These are phyloP conservation scores for Agroathelia rolfsii DNA, from an alignment of 1,284 basidiomycete genomes.

Conservation along the genomic window DNA sequence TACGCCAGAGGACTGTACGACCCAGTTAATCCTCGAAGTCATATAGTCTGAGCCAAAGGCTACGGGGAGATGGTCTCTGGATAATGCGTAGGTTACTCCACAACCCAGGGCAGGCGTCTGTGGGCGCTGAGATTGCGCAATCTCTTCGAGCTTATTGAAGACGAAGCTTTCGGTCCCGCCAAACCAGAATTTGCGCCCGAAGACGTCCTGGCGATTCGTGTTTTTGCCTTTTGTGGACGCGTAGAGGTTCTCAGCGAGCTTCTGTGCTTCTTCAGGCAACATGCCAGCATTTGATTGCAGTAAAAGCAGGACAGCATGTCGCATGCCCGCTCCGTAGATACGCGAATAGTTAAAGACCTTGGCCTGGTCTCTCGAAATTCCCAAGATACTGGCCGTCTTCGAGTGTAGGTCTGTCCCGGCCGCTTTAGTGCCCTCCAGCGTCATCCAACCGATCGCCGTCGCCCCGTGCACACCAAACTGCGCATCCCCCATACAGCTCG, in stretches of 20 bases:
- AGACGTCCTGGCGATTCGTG: conserved; percentile 58
- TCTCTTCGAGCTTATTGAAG: conserved; percentile 99
- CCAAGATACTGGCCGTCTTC: conserved; percentile 90
- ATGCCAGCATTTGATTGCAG: conserved; percentile 82
- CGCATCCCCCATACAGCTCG: conserved; percentile 96
- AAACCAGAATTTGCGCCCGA: conserved; percentile 87
- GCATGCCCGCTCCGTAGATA: conserved; percentile 96
- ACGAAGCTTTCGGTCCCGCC: conserved; percentile 95
- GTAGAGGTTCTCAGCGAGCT: conserved; percentile 82
- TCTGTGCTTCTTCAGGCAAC: conserved; percentile 70
- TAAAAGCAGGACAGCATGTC: conserved; percentile 84
- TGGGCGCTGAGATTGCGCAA: conserved; percentile 82
- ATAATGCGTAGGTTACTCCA: conserved; percentile 87
- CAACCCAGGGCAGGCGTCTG: conserved; percentile 91
- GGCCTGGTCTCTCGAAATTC: conserved; percentile 90
- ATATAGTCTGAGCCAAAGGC: conserved; percentile 82
- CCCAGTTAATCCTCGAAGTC: conserved; percentile 98
- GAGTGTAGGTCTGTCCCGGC: conserved; percentile 95
- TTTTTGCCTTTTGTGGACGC: conserved; percentile 91
- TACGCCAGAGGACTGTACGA: conserved; percentile 96
- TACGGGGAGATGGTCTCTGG: conserved; percentile 78
- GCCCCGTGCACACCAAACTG: conserved; percentile 97
- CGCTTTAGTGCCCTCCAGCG: conserved; percentile 95
- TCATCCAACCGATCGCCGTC: conserved; percentile 99
- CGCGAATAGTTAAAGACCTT: conserved; percentile 99